Evolutionary conservation across 345 rosid species (phyloP).

Genomic region (Turritis glabra): DNA sequence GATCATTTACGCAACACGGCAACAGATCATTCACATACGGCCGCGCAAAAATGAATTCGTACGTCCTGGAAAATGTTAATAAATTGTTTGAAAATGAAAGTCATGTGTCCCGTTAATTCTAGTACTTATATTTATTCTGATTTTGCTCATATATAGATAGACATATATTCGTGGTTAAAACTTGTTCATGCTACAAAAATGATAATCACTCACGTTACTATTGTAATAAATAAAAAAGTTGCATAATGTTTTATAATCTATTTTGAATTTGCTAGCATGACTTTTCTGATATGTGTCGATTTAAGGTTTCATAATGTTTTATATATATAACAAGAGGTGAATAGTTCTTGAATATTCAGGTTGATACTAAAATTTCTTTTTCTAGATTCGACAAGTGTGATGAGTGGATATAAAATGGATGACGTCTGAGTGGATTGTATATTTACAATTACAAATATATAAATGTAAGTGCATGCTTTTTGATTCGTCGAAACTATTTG

Average conservation of each 20-base stretch:
- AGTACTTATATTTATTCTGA: not conserved
- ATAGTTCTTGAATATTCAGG: conserved; percentile 32
- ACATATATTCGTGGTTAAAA: not conserved
- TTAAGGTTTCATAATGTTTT: not conserved
- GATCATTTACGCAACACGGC: conserved; percentile 7
- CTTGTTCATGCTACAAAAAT: not conserved
- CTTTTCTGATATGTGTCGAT: no score
- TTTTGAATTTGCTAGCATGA: no score
- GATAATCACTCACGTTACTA: not conserved
- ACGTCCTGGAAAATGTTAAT: not conserved
- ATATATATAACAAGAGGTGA: conserved; percentile 15
- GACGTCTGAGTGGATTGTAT: conserved; percentile 31
- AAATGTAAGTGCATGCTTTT: conserved; percentile 28
- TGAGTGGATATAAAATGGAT: conserved; percentile 33
- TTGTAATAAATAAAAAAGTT: not conserved
- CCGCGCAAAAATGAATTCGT: not conserved
- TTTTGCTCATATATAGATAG: not conserved
- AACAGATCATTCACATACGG: conserved; percentile 15
- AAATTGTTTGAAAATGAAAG: not conserved
- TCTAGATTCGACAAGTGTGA: conserved; percentile 26
- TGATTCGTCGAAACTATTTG: conserved; percentile 20
- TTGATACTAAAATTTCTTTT: conserved; percentile 23
- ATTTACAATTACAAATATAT: not conserved
- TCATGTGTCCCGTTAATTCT: not conserved
- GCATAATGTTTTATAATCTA: not conserved